phyloP scores from a whole-genome alignment of 1,284 basidiomycete genomes.

The Hemileia vastatrix region DNA sequence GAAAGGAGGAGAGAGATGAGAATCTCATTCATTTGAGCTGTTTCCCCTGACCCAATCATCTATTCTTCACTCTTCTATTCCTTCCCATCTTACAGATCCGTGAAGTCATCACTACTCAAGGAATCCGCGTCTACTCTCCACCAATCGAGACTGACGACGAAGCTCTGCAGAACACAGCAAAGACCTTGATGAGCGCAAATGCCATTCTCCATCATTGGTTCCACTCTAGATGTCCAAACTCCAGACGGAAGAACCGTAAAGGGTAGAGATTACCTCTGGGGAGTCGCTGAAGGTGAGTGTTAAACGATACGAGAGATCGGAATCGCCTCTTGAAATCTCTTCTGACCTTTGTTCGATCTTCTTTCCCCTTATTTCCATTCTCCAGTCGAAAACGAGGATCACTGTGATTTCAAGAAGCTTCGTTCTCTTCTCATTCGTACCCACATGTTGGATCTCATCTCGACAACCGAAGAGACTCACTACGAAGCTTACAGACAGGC shows the following conservation, averaged over 20 bases:
- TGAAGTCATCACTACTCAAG: conserved; percentile 78
- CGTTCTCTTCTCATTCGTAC: conserved; percentile 91
- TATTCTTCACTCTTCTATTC: background rate
- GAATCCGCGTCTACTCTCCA: conserved; percentile 87
- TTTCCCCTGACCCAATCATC: background rate
- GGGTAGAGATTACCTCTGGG: conserved; percentile 97
- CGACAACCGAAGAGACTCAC: conserved; percentile 86
- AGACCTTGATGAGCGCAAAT: conserved; percentile 76
- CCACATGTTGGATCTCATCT: conserved; percentile 96
- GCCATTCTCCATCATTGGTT: conserved; percentile 97
- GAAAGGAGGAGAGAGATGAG: conserved; percentile 52
- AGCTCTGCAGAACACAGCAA: conserved; percentile 78
- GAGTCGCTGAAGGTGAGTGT: conserved; percentile 78
- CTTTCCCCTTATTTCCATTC: background rate
- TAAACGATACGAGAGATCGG: background rate
- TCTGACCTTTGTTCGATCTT: background rate
- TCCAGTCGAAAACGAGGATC: conserved; percentile 90
- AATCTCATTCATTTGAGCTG: conserved; percentile 51
- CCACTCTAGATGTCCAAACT: conserved; percentile 84
- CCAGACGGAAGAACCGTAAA: conserved; percentile 84
- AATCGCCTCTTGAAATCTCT: background rate
- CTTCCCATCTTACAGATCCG: conserved; percentile 55
- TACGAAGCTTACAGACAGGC: conserved; percentile 96
- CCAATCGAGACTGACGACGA: conserved; percentile 87
- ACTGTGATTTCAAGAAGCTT: conserved; percentile 98